Evolutionary conservation across 352 stramenopile species (phyloP), one percentile per base, ranked within the genome.

Genomic region (Phytophthora sojae): DNA sequence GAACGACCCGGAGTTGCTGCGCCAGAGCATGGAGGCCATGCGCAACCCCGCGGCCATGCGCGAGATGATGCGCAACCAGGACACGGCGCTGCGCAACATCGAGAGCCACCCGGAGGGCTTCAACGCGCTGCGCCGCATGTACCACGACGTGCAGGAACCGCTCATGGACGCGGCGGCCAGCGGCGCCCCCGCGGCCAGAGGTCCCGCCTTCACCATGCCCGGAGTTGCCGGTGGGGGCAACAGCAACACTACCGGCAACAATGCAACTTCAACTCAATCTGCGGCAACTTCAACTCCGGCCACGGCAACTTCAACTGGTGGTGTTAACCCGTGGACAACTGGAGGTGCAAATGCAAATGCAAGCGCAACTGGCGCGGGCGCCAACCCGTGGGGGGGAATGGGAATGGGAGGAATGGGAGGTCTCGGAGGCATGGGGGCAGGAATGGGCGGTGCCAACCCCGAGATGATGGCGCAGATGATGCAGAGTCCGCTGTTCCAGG

Each of bases 81-180:
- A 99, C 82, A 96, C 98, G 52, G 97, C 97, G 17, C 88, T 99
- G 82, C 90, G 88, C 50, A 98, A 99, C 76, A 97, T 99, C 63
- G 96, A 99, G 79, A 99, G 97, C 69, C 95, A 99, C 54, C 97
- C 97, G 0, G 97, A 98, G 47, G 98, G 98, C 35, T 99, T 99
- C 75, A 98, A 98, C 73, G 97, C 97, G 1, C 77, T 99, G n/a
- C 88, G 92, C 21, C 86, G 93, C 49, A 97, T 98, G 90, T 98
- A 97, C 70, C 87, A 95, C 35, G 92, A 97, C 53, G 96, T 99
- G 12, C 96, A 99, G 69, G 97, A 99, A 71, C 97, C 97, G 3
- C 90, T 99, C 53, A 94, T 99, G 84, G 95, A 99, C 47, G 96
- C 96, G 30, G 83, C 89, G 7, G 66, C 83, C 3, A 90, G 81